phyloP scores from a whole-genome alignment of 169 alveolate species.

The Plasmodium inui region DNA sequence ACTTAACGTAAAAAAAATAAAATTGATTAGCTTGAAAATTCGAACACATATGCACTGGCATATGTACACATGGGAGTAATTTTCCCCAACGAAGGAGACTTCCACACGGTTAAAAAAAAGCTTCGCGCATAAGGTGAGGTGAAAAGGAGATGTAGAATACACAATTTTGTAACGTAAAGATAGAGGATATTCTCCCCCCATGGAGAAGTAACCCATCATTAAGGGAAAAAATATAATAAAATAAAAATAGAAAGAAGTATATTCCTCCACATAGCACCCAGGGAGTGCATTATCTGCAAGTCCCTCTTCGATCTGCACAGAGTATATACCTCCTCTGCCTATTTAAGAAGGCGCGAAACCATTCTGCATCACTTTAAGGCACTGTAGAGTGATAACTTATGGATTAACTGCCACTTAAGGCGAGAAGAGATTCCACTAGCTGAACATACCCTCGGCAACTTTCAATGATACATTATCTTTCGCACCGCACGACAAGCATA shows the following conservation, averaged over 20 bases:
- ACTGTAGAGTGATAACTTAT: neutral
- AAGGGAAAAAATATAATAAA: neutral
- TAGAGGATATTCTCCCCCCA: neutral
- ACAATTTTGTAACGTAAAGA: neutral
- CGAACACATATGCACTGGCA: neutral
- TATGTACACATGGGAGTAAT: neutral
- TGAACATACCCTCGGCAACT: neutral
- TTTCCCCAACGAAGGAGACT: neutral
- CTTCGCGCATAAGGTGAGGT: neutral
- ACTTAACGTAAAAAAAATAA: neutral
- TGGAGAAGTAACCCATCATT: neutral
- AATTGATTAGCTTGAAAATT: neutral
- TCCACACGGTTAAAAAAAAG: neutral
- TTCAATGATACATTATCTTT: neutral
- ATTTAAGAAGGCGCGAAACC: neutral
- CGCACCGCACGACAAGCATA: neutral
- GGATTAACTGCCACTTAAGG: neutral
- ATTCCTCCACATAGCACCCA: neutral
- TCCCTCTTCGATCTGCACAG: neutral
- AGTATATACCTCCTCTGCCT: neutral
- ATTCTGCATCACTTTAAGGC: neutral
- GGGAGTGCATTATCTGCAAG: neutral
- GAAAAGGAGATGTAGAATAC: neutral
- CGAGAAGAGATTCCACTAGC: neutral
- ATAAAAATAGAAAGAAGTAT: neutral